phyloP scores from a whole-genome alignment of 768 basidiomycete species.

The Hygrocybe punicea region DNA sequence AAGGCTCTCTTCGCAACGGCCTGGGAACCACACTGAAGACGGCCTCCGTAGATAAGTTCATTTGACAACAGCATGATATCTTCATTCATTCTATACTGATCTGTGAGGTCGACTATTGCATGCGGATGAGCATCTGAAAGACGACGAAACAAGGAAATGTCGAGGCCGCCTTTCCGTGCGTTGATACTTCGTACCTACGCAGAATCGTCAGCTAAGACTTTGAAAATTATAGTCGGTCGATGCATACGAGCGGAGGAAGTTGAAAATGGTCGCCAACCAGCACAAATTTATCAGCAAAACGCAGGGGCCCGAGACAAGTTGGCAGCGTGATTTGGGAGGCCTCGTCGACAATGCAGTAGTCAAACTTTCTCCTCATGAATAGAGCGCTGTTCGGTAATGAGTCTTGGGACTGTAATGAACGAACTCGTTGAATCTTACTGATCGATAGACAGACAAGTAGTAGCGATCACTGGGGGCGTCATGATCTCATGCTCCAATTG shows the following conservation, averaged over 20 bases:
- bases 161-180: constrained; percentile 83
- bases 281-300: constrained; percentile 86
- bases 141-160: constrained; percentile 83
- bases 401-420: constrained; percentile 33
- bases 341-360: constrained; percentile 97
- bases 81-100: constrained; percentile 95
- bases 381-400: constrained; percentile 53
- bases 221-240: background rate
- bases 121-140: constrained; percentile 85
- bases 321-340: constrained; percentile 97
- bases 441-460: constrained; percentile 90
- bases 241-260: constrained; percentile 81
- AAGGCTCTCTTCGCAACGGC: constrained; percentile 61
- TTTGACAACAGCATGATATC: constrained; percentile 95
- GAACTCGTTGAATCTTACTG: constrained; percentile 57
- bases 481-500: constrained; percentile 81
- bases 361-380: constrained; percentile 81
- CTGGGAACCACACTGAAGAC: constrained; percentile 75
- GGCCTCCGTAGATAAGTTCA: constrained; percentile 74
- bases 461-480: constrained; percentile 90
- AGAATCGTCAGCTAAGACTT: constrained; percentile 2
- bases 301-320: constrained; percentile 89
- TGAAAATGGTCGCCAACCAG: constrained; percentile 98
- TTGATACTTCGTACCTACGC: constrained; percentile 71
- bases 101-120: constrained; percentile 77